A percentile compares a stretch with the other conserved stretches of the same genome.
Evolutionary conservation across 495 filamentous ascomycete genomes (phyloP).

Genomic region (Podospora anserina): DNA sequence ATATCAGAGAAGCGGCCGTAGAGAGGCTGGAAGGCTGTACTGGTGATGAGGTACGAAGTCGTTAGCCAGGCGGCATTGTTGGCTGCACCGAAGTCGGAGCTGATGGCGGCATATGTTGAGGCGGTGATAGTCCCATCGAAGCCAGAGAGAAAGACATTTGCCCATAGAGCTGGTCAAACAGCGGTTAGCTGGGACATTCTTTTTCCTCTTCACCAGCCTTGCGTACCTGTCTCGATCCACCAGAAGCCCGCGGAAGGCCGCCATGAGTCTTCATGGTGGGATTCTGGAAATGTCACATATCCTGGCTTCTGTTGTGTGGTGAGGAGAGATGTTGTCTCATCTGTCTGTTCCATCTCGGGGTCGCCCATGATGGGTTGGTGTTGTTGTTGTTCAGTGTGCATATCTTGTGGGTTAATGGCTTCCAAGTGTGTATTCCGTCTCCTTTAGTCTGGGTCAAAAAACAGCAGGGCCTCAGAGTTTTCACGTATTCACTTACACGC

Average conservation of each 20-base stretch:
- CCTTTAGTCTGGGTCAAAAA: not conserved
- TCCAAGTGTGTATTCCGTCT: not conserved
- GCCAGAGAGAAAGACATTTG: slow-evolving; percentile 62
- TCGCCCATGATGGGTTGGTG: not conserved
- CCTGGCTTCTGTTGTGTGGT: slow-evolving; percentile 19
- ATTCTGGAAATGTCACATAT: slow-evolving; percentile 26
- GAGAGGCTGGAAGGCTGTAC: slow-evolving; percentile 60
- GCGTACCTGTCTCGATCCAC: slow-evolving; percentile 40
- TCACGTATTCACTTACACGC: not conserved
- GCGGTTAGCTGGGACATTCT: not conserved
- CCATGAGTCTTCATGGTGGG: slow-evolving; percentile 24
- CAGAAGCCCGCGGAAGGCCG: slow-evolving; percentile 34
- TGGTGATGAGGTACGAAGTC: slow-evolving; percentile 70
- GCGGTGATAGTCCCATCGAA: slow-evolving; percentile 67
- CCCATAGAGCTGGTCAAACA: slow-evolving; percentile 49
- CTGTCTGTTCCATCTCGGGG: slow-evolving; percentile 19
- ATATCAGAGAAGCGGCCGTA: slow-evolving; percentile 51
- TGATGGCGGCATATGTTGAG: slow-evolving; percentile 63
- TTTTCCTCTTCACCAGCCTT: not conserved
- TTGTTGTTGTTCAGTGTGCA: not conserved
- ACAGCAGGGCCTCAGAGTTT: not conserved
- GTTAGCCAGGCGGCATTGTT: slow-evolving; percentile 64
- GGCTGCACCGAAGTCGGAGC: slow-evolving; percentile 51
- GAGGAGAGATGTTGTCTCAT: slow-evolving; percentile 28
- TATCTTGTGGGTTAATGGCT: not conserved